Evolutionary conservation across 1,139 yeast genomes (phyloP).

Genomic region (Geotrichum cucujoidarum): DNA sequence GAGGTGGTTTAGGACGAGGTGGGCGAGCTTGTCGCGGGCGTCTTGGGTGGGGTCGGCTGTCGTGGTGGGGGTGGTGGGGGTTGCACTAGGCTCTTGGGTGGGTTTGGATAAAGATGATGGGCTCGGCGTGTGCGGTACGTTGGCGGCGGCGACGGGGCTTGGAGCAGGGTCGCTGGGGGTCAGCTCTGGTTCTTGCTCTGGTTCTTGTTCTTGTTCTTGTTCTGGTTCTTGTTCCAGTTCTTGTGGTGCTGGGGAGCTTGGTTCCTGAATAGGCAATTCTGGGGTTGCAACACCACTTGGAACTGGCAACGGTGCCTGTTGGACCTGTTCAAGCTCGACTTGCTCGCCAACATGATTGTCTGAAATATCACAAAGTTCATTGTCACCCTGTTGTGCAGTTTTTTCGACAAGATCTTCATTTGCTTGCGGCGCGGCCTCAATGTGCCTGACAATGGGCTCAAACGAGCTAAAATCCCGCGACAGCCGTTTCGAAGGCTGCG

Average conservation of each 20-base stretch:
- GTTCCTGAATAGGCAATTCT: background rate
- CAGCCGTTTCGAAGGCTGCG: conserved; percentile 32
- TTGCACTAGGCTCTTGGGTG: too few species aligned
- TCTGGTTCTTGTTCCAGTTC: background rate
- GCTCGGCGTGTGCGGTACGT: too few species aligned
- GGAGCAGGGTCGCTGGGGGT: too few species aligned
- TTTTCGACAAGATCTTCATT: background rate
- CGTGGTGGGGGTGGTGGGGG: background rate
- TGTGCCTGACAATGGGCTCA: background rate
- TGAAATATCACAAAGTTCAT: too few species aligned
- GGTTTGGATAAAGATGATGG: too few species aligned
- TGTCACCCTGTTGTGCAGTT: too few species aligned
- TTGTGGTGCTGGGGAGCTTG: too few species aligned
- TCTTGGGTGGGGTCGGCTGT: conserved; percentile 2
- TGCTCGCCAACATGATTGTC: too few species aligned
- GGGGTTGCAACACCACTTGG: background rate
- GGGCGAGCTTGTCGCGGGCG: conserved; percentile 23
- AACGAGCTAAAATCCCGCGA: background rate
- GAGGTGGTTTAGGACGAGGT: conserved; percentile 66
- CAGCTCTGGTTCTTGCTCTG: too few species aligned
- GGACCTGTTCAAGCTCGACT: too few species aligned
- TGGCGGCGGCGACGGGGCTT: too few species aligned
- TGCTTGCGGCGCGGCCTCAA: background rate
- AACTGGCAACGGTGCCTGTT: too few species aligned
- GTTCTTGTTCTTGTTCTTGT: background rate